phyloP scores from a whole-genome alignment of 169 alveolate species.

The Cryptosporidium viatorum region DNA sequence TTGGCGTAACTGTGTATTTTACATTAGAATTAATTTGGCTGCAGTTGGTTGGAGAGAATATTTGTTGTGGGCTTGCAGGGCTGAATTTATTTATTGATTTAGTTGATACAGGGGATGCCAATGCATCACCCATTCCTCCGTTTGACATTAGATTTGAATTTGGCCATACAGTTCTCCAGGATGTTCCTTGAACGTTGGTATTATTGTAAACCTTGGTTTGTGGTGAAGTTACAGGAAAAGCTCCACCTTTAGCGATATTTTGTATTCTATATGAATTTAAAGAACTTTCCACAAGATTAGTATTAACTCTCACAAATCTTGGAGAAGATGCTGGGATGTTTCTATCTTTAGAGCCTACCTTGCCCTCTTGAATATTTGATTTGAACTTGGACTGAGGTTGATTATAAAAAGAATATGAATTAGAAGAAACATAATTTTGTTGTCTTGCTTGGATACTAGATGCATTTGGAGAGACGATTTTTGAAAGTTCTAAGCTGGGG shows the following conservation, averaged over 20 bases:
- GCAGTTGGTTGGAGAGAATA: slow-evolving; percentile 4
- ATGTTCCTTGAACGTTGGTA: slow-evolving; percentile 20
- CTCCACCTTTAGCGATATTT: neutral
- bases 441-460: neutral
- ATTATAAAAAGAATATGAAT: neutral
- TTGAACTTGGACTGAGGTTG: neutral
- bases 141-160: slow-evolving; percentile 38
- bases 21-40: neutral
- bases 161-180: slow-evolving; percentile 61
- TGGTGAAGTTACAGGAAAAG: slow-evolving; percentile 12
- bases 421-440: slow-evolving; percentile 12
- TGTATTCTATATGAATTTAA: slow-evolving; percentile 7
- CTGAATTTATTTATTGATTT: neutral
- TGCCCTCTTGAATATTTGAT: neutral
- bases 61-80: neutral
- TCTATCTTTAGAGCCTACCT: neutral
- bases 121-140: slow-evolving; percentile 39
- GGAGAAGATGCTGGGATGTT: slow-evolving; percentile 54
- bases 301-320: slow-evolving; percentile 54
- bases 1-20: slow-evolving; percentile 52
- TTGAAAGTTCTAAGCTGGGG: slow-evolving; percentile 10
- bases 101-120: slow-evolving; percentile 4
- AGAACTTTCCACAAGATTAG: slow-evolving; percentile 47
- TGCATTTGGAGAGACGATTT: slow-evolving; percentile 20
- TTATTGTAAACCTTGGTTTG: neutral